Percentiles rank a stretch among this genome's conserved stretches.
phyloP scores from a whole-genome alignment of 2,329 filamentous ascomycete genomes.

The Ambrosiella beaveri region DNA sequence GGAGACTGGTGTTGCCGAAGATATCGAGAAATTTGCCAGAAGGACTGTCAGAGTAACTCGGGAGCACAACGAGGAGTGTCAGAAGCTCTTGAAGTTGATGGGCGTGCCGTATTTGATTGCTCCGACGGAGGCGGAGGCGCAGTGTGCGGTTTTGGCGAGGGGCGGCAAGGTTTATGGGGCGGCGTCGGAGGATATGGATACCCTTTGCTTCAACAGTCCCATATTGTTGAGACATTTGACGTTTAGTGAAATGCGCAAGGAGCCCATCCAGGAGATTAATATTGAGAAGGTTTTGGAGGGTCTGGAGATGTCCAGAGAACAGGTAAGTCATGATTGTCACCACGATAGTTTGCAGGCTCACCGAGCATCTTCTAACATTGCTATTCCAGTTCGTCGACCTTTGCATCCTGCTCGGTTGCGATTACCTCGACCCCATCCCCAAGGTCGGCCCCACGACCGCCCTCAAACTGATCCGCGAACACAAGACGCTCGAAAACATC shows the following conservation, averaged over 20 bases:
- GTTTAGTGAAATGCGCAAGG: conserved; percentile 92
- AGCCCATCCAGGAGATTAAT: conserved; percentile 91
- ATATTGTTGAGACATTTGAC: conserved; percentile 85
- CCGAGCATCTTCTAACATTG: background rate
- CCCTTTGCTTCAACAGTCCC: conserved; percentile 82
- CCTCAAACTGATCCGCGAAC: conserved; percentile 82
- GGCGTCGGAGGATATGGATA: conserved; percentile 98
- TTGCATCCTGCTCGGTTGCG: conserved; percentile 91
- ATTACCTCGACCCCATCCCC: conserved; percentile 92
- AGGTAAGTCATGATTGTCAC: conserved; percentile 35
- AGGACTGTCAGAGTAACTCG: conserved; percentile 86
- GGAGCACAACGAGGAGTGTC: conserved; percentile 93
- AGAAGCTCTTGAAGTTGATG: conserved; percentile 81
- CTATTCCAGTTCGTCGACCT: conserved; percentile 72
- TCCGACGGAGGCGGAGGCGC: conserved; percentile 91
- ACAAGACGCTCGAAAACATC: conserved; percentile 73
- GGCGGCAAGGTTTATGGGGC: conserved; percentile 94
- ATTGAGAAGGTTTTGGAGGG: conserved; percentile 75
- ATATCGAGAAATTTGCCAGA: conserved; percentile 94
- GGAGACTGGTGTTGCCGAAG: conserved; percentile 87
- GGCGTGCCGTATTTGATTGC: conserved; percentile 89
- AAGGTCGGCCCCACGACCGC: conserved; percentile 87
- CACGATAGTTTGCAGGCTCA: background rate
- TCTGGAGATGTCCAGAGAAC: conserved; percentile 68
- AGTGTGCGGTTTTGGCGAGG: conserved; percentile 76